Base-by-base conservation (phyloP, 2,329 filamentous ascomycete species). In the Fusarium begoniae region DNA sequence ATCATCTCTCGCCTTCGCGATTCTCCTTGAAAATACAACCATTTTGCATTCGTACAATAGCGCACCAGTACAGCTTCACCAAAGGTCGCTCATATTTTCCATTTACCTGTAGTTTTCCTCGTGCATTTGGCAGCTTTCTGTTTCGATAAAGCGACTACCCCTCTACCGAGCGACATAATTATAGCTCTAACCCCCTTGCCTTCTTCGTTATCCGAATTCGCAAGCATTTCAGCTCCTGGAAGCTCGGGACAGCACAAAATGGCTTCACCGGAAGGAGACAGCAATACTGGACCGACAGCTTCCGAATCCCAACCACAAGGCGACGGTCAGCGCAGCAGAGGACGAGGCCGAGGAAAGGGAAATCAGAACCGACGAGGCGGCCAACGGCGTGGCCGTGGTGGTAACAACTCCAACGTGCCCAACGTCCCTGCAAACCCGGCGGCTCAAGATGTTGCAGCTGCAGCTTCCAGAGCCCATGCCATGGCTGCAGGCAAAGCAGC, bases 261-360 rank as follows among this genome's bases (percentile, higher is more conserved):
- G 76, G 73, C 73, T 66, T 55, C 74, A 58, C 53, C 62, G 20
- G 76, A 71, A 35, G 75, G 61, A 53, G 69, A 58, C 15, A 65
- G 48, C 44, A 63, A 66, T 55, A 50, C 66, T 38, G 75, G 59
- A 44, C 63, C 64, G 14, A 40, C 71, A 41, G 62, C 67, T 45
- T 65, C 72, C 38, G 74, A 78, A 10, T 72, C 72, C 26, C 72
- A 76, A 45, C 61, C 75, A 37, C 75, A 76, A 45, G 70, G 68
- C 20, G 73, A 78, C 45, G 57, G 69, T 40, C 70, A 76, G 43
- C 73, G 84, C 77, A 84, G 83, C 30, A 81, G 85, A 55, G 83
- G 84, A 60, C 83, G 85, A 72, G 85, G 84, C 56, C 82, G 86
- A 56, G 84, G 84, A 58, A 78, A 79, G 55, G 80, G 83, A 44